These are phyloP conservation scores for Kwoniella sp. DNA, from an alignment of 768 basidiomycete genomes.

Conservation along the genomic window DNA sequence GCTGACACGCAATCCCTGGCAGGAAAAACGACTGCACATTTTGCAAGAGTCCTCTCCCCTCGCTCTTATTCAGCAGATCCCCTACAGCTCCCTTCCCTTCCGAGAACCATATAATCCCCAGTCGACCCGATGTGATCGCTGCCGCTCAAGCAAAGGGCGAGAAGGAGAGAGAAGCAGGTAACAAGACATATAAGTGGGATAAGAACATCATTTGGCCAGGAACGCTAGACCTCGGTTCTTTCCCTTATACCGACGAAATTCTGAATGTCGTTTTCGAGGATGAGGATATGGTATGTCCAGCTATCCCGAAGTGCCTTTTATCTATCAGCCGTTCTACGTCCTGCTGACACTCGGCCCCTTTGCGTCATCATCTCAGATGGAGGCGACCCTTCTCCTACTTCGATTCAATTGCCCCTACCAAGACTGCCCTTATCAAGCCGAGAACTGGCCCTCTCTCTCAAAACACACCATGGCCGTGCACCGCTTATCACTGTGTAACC, in stretches of 20 bases:
- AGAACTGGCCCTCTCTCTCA: constrained; percentile 87
- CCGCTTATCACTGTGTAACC: constrained; percentile 76
- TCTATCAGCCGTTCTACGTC: too few relatives aligned
- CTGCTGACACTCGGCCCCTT: not conserved
- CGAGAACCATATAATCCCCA: constrained; percentile 36
- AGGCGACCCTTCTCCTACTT: constrained; percentile 84
- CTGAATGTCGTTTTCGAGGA: constrained; percentile 82
- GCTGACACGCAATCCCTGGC: constrained; percentile 18
- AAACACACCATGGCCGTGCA: constrained; percentile 78
- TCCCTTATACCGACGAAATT: constrained; percentile 52
- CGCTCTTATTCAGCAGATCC: constrained; percentile 50
- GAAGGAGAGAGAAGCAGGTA: constrained; percentile 22
- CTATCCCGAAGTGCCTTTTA: too few relatives aligned
- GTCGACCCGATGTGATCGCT: constrained; percentile 38
- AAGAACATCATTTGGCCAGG: constrained; percentile 43
- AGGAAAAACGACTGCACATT: constrained; percentile 85
- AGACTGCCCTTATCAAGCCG: constrained; percentile 78
- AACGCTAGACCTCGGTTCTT: constrained; percentile 42
- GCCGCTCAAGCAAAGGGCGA: constrained; percentile 39
- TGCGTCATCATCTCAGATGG: constrained; percentile 65
- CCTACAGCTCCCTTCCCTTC: constrained; percentile 47
- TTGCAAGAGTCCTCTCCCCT: constrained; percentile 67
- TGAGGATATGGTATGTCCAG: constrained; percentile 62
- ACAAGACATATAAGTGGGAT: constrained; percentile 43
- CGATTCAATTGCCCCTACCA: constrained; percentile 91